Evolutionary conservation across 169 alveolate species (phyloP).

Genomic region (Plasmodium falciparum): DNA sequence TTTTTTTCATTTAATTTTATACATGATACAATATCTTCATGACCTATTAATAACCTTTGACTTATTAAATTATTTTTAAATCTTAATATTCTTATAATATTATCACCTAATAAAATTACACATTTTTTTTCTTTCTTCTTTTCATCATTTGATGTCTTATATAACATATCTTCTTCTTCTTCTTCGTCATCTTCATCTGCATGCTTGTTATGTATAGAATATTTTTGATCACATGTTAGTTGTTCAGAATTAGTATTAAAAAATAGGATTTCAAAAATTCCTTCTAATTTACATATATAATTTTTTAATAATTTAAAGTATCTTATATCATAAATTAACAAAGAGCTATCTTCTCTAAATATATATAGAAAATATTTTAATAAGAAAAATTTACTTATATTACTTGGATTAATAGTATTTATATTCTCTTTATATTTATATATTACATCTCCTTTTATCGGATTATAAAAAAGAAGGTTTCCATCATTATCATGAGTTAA

Average conservation of each 20-base stretch:
- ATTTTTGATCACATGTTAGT: background rate
- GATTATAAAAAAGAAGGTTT: constrained; percentile 53
- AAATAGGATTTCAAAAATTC: constrained; percentile 70
- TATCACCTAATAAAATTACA: constrained; percentile 59
- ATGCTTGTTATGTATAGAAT: background rate
- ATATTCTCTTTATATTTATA: constrained; percentile 54
- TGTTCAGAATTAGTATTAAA: constrained; percentile 23
- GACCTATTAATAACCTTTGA: constrained; percentile 66
- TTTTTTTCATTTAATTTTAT: constrained; percentile 50
- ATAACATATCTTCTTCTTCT: background rate
- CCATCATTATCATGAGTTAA: constrained; percentile 57
- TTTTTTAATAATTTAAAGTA: constrained; percentile 24
- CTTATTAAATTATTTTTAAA: constrained; percentile 45
- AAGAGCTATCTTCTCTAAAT: constrained; percentile 72
- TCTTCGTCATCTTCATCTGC: background rate
- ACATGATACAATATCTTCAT: constrained; percentile 72
- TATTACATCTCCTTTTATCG: constrained; percentile 49
- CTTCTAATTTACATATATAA: constrained; percentile 62
- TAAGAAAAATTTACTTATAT: constrained; percentile 47
- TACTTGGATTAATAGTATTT: constrained; percentile 33
- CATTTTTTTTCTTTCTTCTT: constrained; percentile 7
- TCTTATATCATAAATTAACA: constrained; percentile 59
- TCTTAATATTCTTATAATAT: constrained; percentile 55
- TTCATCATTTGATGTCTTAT: background rate
- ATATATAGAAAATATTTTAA: constrained; percentile 48